Base-by-base conservation (phyloP, 2,329 filamentous ascomycete genomes). In the Claviceps pusilla region DNA sequence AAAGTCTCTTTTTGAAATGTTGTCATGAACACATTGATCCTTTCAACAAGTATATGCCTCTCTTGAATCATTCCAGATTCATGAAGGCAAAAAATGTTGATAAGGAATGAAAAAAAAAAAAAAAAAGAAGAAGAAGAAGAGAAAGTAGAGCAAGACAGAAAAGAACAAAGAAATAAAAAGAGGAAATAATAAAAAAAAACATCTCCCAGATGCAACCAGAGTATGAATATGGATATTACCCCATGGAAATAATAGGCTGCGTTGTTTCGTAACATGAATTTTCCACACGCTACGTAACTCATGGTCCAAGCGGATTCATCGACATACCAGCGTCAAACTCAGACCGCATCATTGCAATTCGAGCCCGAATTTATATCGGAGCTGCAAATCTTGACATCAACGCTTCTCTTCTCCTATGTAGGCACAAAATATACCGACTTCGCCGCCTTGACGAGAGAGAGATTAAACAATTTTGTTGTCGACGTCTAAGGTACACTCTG, bases 401-500 rank as follows among this genome's bases (percentile, higher is more conserved):
- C 42, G 51, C 19, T 48, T 28, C 24, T 16, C 45, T 28, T 28
- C n/a, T 33, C 5, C 6, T n/a, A 11, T 11, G 43, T 41, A 12
- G 50, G 48, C 48, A 50, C 29, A 41, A 10, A 43, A 24, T 39
- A 28, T 28, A 39, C 35, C 33, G 9, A 51, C 19, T 9, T 9
- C 41, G 24, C 11, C 19, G 50, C 28, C 50, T 33, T 33, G 19
- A 33, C 19, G 48, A 39, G 11, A 35, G 29, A 43, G 46, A 50
- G 16, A 39, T 33, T 5, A 39, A 45, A 33, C 16, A 16, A 10
- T 4, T 14, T 16, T 28, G 5, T 2, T 7, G 12, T 24, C 24
- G 37, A 39, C 5, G 6, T 33, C 43, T 53, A 57, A 16, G 54
- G 54, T 28, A 57, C 55, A 64, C 77, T 80, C 64, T 80, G 77